phyloP scores from a whole-genome alignment of 768 basidiomycete species.

The Pleurotus tuber-regium region DNA sequence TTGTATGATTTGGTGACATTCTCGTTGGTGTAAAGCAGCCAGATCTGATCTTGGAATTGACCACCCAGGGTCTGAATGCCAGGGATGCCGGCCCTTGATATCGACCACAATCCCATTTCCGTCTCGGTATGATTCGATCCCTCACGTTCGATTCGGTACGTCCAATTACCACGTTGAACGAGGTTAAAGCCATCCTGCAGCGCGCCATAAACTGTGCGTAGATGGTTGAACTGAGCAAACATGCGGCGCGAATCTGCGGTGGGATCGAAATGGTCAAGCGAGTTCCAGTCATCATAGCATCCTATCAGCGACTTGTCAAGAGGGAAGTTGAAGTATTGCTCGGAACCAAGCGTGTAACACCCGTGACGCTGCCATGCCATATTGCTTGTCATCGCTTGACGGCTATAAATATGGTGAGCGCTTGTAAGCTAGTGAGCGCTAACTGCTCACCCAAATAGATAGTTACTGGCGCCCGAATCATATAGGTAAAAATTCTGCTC shows the following conservation, averaged over 20 bases:
- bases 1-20: conserved; percentile 68
- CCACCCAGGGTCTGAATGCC: conserved; percentile 63
- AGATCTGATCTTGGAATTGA: conserved; percentile 62
- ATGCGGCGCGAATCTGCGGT: conserved; percentile 75
- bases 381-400: conserved; percentile 87
- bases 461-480: conserved; percentile 88
- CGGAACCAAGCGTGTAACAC: conserved; percentile 86
- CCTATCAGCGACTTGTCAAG: conserved; percentile 76
- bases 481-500: conserved; percentile 88
- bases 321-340: conserved; percentile 93
- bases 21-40: conserved; percentile 86
- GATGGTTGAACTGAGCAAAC: conserved; percentile 67
- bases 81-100: conserved; percentile 61
- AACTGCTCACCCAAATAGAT: conserved; percentile 73
- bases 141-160: conserved; percentile 70
- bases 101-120: conserved; percentile 88
- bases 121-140: conserved; percentile 81
- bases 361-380: conserved; percentile 92
- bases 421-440: not conserved
- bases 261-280: conserved; percentile 93
- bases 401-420: conserved; percentile 40
- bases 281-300: conserved; percentile 89
- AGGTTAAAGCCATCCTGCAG: conserved; percentile 87
- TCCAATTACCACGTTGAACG: conserved; percentile 86
- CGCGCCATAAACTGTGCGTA: conserved; percentile 66